Percentiles rank a stretch among this genome's conserved stretches.
These are phyloP conservation scores for Plectosphaerella cucumerina DNA, from an alignment of 2,329 filamentous ascomycete genomes.

Conservation along the genomic window DNA sequence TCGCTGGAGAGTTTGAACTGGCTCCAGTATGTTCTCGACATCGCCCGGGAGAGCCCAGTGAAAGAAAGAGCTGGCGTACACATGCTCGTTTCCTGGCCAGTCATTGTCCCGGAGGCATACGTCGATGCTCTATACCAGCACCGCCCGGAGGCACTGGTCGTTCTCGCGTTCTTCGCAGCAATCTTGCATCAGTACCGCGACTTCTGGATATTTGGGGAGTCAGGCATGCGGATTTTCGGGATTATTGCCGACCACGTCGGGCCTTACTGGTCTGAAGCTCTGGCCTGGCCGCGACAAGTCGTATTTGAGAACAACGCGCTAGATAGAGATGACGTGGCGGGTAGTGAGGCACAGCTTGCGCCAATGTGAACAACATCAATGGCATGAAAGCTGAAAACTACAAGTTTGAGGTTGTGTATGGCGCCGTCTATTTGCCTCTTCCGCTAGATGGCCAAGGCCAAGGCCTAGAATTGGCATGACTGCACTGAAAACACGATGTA, in stretches of 20 bases:
- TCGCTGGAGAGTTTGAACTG: constrained; percentile 7
- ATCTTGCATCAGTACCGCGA: constrained; percentile 28
- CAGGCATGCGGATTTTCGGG: constrained; percentile 24
- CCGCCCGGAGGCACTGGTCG: constrained; percentile 32
- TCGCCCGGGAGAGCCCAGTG: too few relatives aligned
- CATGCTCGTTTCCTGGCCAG: constrained; percentile 22
- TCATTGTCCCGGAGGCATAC: constrained; percentile 26
- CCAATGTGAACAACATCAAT: too few relatives aligned
- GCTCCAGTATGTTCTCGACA: constrained; percentile 13
- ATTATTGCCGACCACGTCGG: constrained; percentile 27
- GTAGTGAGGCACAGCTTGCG: too few relatives aligned
- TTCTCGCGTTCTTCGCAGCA: constrained; percentile 37
- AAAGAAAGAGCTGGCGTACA: too few relatives aligned
- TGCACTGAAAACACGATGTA: too few relatives aligned
- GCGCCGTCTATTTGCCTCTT: too few relatives aligned
- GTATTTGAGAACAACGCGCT: too few relatives aligned
- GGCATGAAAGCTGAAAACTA: too few relatives aligned
- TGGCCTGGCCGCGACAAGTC: constrained; percentile 27
- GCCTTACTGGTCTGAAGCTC: constrained; percentile 23
- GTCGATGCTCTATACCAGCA: constrained; percentile 26
- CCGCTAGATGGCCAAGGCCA: too few relatives aligned
- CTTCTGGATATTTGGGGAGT: constrained; percentile 28
- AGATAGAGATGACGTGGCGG: too few relatives aligned
- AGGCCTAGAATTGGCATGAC: too few relatives aligned
- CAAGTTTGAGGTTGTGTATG: too few relatives aligned